Conservation (phyloP, 305 asterid species). For the Solanum chacoense region DNA sequence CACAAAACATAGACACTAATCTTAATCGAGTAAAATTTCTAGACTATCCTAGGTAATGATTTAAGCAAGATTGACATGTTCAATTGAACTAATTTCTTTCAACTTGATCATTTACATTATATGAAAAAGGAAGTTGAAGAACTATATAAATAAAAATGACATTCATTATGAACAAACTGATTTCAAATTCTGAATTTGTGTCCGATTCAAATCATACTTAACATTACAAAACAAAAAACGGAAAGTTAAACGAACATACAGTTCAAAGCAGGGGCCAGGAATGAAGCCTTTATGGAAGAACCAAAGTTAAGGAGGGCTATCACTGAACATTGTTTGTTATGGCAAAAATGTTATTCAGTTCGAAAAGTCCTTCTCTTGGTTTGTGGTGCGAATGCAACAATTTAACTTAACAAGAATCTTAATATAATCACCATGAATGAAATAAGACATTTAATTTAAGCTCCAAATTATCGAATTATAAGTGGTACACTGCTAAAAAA, state of each 20-base stretch:
- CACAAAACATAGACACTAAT: too few species aligned
- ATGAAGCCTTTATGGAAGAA: constrained; percentile 42
- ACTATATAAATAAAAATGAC: too few species aligned
- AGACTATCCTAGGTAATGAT: too few species aligned
- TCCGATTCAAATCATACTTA: too few species aligned
- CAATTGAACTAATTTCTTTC: too few species aligned
- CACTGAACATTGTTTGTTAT: constrained; percentile 80
- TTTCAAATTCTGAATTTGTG: too few species aligned
- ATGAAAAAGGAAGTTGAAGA: too few species aligned
- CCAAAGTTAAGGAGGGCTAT: constrained; percentile 70
- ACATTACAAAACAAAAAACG: too few species aligned
- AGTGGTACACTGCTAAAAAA: neutral
- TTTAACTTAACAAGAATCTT: neutral
- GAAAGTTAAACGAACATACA: constrained; percentile 24
- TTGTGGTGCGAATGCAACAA: constrained; percentile 75
- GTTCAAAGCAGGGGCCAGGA: constrained; percentile 85
- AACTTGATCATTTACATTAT: too few species aligned
- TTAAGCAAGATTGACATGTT: too few species aligned
- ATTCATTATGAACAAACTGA: too few species aligned
- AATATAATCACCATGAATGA: neutral
- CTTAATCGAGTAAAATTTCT: too few species aligned
- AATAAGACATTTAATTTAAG: neutral
- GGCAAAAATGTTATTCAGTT: constrained; percentile 62
- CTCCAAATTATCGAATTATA: neutral
- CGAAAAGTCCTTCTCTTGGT: constrained; percentile 91